phyloP scores from a whole-genome alignment of 257 asterid genomes.

The Nicotiana sylvestris region DNA sequence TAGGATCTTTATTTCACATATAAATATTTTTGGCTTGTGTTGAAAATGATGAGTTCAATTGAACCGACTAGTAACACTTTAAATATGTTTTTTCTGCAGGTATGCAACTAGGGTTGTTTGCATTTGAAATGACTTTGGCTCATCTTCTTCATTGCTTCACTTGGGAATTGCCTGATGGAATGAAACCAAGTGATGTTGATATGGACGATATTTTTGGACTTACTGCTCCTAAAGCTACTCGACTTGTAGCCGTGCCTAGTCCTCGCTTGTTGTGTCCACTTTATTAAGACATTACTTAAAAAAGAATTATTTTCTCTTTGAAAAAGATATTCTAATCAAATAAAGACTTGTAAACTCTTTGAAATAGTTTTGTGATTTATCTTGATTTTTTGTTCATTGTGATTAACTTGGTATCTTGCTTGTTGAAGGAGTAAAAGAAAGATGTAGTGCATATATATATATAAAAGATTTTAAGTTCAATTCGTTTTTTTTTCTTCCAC shows the following conservation, averaged over 20 bases:
- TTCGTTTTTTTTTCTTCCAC: too few relatives aligned
- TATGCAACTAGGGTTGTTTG: constrained; percentile 41
- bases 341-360: not conserved
- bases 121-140: constrained; percentile 38
- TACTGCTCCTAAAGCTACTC: constrained; percentile 32
- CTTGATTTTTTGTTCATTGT: not conserved
- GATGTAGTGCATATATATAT: too few relatives aligned
- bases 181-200: constrained; percentile 33
- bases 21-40: too few relatives aligned
- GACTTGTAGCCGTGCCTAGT: constrained; percentile 35
- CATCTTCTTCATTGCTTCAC: constrained; percentile 41
- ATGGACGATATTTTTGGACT: constrained; percentile 47
- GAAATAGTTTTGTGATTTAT: not conserved
- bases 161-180: constrained; percentile 44
- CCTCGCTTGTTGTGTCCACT: constrained; percentile 37
- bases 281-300: not conserved
- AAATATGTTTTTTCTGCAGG: not conserved
- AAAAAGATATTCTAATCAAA: not conserved
- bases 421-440: too few relatives aligned
- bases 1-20: too few relatives aligned
- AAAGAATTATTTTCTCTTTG: not conserved
- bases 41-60: not conserved
- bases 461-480: too few relatives aligned
- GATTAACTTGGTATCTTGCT: not conserved
- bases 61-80: not conserved